These are phyloP conservation scores for Salix brachista DNA, from an alignment of 345 rosid genomes.

Conservation along the genomic window DNA sequence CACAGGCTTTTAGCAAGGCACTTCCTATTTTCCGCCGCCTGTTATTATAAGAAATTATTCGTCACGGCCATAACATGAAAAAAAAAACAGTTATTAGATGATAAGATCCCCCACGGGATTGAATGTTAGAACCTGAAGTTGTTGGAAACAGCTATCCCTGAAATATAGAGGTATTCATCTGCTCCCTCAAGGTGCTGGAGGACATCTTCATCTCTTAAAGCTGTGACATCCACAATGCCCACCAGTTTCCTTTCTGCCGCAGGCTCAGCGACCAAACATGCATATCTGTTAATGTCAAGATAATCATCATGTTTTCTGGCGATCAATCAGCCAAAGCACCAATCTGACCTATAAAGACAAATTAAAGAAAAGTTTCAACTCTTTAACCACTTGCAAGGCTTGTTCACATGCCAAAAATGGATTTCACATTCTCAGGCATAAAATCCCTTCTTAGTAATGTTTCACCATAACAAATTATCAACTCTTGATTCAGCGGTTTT, in stretches of 20 bases:
- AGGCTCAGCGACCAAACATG: slow-evolving; percentile 75
- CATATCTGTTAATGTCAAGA: slow-evolving; percentile 45
- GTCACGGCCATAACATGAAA: background rate
- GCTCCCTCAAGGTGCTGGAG: slow-evolving; percentile 49
- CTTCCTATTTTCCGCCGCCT: slow-evolving; percentile 76
- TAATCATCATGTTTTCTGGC: background rate
- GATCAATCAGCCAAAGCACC: background rate
- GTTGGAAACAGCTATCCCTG: slow-evolving; percentile 73
- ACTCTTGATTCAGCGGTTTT: background rate
- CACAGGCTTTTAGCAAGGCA: slow-evolving; percentile 65
- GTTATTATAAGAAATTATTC: background rate
- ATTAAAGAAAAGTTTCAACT: background rate
- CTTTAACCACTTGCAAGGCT: background rate
- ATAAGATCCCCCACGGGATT: background rate
- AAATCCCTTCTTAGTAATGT: background rate
- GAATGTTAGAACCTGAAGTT: slow-evolving; percentile 42
- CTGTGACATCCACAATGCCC: slow-evolving; percentile 79
- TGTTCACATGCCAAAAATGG: background rate
- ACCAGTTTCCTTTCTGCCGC: slow-evolving; percentile 37
- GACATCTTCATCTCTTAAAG: slow-evolving; percentile 46
- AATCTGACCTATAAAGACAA: slow-evolving; percentile 4
- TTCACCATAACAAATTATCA: background rate
- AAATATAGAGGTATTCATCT: slow-evolving; percentile 73
- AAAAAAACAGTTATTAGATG: background rate
- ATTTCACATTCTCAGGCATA: background rate